Evolutionary conservation across 169 alveolate genomes (phyloP).

Genomic region (Plasmodium billcollinsi): DNA sequence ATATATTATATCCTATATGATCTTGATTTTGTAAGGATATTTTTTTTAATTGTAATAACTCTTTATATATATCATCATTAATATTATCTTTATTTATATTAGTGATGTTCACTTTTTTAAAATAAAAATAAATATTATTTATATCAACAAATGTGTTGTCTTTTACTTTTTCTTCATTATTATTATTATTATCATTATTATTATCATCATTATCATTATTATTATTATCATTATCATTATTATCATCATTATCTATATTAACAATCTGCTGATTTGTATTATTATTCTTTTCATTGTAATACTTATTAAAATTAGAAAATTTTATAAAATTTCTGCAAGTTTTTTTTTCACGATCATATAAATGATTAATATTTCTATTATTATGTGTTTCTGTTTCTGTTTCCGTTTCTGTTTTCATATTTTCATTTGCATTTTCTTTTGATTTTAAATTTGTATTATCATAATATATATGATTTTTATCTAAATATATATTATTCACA

Average conservation of each 20-base stretch:
- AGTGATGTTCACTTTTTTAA: constrained; percentile 72
- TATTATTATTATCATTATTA: not conserved
- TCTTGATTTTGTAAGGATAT: constrained; percentile 52
- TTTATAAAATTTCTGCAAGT: not conserved
- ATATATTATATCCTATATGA: constrained; percentile 57
- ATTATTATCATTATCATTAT: not conserved
- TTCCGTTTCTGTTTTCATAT: too few relatives aligned
- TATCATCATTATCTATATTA: not conserved
- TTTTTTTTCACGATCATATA: not conserved
- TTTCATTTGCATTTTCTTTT: not conserved
- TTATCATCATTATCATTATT: not conserved
- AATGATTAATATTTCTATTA: not conserved
- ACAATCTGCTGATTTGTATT: not conserved
- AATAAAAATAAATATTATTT: constrained; percentile 66
- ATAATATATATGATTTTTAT: constrained; percentile 51
- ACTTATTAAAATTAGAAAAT: not conserved
- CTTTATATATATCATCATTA: constrained; percentile 68
- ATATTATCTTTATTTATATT: constrained; percentile 74
- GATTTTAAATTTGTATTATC: not conserved
- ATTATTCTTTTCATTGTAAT: too few relatives aligned
- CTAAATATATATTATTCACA: constrained; percentile 59
- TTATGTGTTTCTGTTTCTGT: too few relatives aligned
- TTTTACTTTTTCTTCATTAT: not conserved
- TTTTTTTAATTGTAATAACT: constrained; percentile 48
- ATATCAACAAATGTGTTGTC: constrained; percentile 40